Conservation (phyloP, 208 protist species). For the Acanthamoeba culbertsoni region DNA sequence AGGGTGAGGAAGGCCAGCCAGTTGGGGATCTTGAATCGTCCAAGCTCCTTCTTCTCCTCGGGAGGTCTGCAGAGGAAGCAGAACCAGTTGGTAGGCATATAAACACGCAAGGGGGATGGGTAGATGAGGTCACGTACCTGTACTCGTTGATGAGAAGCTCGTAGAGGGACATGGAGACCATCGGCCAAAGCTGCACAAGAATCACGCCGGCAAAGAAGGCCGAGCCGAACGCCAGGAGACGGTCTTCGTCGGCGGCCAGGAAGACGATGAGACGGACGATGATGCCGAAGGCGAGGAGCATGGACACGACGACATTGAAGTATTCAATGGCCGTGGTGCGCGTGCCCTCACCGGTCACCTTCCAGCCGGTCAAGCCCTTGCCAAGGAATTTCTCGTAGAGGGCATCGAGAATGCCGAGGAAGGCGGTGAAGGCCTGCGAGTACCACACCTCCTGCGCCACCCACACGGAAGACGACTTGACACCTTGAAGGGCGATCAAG, state of each 20-base stretch:
- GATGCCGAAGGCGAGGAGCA: slow-evolving; percentile 32
- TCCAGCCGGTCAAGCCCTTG: slow-evolving; percentile 44
- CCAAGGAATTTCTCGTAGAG: slow-evolving; percentile 60
- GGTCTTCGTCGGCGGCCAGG: not conserved
- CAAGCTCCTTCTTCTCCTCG: slow-evolving; percentile 55
- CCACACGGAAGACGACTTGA: slow-evolving; percentile 48
- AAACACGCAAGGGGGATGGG: not conserved
- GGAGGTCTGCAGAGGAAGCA: not conserved
- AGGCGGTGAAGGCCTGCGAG: slow-evolving; percentile 48
- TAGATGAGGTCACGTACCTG: not conserved
- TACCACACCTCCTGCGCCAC: slow-evolving; percentile 58
- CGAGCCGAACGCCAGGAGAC: not conserved
- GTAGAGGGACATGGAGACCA: slow-evolving; percentile 59
- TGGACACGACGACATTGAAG: slow-evolving; percentile 32
- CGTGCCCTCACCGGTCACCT: slow-evolving; percentile 32
- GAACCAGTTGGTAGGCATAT: not conserved
- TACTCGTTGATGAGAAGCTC: slow-evolving; percentile 58
- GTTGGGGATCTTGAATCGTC: slow-evolving; percentile 60
- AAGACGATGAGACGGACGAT: slow-evolving; percentile 42
- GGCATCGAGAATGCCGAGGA: slow-evolving; percentile 50
- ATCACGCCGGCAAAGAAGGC: slow-evolving; percentile 54
- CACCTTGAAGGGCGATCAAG: slow-evolving; percentile 35
- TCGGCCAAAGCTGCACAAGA: slow-evolving; percentile 53
- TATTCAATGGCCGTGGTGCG: slow-evolving; percentile 35
- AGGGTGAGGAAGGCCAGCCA: slow-evolving; percentile 13